Base-by-base conservation (phyloP, 2,329 filamentous ascomycete genomes). In the Penicillium glabrum region DNA sequence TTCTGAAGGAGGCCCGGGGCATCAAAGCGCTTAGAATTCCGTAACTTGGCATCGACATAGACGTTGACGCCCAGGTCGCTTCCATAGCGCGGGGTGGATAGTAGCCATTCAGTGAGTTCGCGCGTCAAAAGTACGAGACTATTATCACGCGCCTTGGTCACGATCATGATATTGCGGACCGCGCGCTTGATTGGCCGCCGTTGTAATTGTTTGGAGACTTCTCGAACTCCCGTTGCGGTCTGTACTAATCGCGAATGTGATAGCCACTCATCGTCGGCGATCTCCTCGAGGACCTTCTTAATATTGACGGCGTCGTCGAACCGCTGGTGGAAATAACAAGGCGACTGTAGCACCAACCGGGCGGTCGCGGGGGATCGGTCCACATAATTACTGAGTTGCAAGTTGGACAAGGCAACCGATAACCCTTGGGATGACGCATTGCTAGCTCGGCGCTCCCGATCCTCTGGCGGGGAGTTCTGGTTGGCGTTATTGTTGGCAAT, bases 241-340 rank as follows among this genome's bases (percentile, higher is more conserved):
- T 97, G 93, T 69, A 97, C 91, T 43, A 99, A 84, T 53, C 93
- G 87, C 10, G 91, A 96, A 77, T 98, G 95, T 33, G 92, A 96
- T 81, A 97, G 89, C 75, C 86, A 91, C 67, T 96, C 91, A 62
- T 87, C 84, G 66, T 95, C 89, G 53, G 87, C 88, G 68, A 98
- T 96, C 76, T 99, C 95, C 71, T 98, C 93, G 7, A 99, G 82
- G 6, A 99, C 92, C 76, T 90, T 95, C 66, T 95, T 90, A 57
- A 98, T 91, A 73, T 99, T 91, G 66, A 99, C 91, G 9, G 93
- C 91, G 72, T 96, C 92, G 67, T 97, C 95, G 70, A 99, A 99
- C 61, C 93, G 87, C 77, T 96, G 90, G 77, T 99, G 95, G 79
- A 96, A 98, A 78, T 96, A 99, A 79, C 95, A 99, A 14, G 95